These are phyloP conservation scores for Akanthomyces lecanii DNA, from an alignment of 2,329 filamentous ascomycete genomes.

Conservation along the genomic window DNA sequence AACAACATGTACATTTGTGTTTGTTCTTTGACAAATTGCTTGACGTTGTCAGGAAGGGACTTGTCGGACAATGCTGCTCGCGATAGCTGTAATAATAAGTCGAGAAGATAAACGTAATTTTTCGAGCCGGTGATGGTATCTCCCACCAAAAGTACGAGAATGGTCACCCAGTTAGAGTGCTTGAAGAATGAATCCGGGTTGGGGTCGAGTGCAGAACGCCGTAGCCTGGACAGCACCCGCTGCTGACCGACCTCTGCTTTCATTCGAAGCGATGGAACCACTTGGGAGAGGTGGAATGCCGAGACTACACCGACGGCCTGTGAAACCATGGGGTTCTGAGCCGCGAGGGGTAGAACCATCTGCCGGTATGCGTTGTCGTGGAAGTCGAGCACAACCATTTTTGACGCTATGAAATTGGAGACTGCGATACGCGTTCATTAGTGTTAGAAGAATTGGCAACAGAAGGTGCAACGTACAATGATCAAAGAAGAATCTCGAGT, in stretches of 20 bases:
- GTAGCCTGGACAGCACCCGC: constrained; percentile 33
- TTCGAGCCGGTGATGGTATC: constrained; percentile 38
- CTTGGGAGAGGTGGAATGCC: constrained; percentile 34
- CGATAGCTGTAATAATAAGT: constrained; percentile 32
- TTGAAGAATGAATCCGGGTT: constrained; percentile 31
- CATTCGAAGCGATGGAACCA: constrained; percentile 27
- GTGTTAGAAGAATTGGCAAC: too few species aligned
- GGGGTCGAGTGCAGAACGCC: constrained; percentile 28
- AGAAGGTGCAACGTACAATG: constrained; percentile 27
- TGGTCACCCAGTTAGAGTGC: constrained; percentile 33
- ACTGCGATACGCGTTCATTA: constrained; percentile 22
- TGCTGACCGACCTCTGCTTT: constrained; percentile 33
- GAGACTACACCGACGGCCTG: constrained; percentile 36
- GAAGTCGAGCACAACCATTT: constrained; percentile 37
- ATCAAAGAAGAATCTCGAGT: constrained; percentile 32
- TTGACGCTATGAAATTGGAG: constrained; percentile 33
- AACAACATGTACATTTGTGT: constrained; percentile 27
- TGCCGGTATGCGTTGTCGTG: constrained; percentile 35
- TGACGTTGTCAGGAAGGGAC: constrained; percentile 19
- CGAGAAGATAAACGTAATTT: constrained; percentile 34
- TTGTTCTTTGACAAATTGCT: constrained; percentile 30
- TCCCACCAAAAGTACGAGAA: constrained; percentile 36
- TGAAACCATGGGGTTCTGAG: constrained; percentile 31
- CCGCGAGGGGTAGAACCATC: constrained; percentile 36
- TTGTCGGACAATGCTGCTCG: constrained; percentile 22